Conservation (phyloP, 352 stramenopile genomes). For the Globisporangium solare region DNA sequence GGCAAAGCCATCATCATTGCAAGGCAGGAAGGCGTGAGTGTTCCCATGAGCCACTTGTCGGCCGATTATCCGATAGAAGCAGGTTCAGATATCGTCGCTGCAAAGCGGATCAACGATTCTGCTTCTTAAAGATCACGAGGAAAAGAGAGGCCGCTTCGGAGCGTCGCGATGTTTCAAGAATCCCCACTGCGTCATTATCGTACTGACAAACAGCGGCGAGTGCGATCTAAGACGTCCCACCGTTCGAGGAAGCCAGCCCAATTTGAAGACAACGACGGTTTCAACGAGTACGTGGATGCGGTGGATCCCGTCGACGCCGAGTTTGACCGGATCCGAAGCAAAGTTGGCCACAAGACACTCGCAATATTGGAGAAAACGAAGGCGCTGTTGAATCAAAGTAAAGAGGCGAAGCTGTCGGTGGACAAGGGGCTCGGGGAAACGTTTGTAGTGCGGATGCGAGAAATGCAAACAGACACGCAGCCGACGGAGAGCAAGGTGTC, state of each 20-base stretch:
- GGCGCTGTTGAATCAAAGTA: constrained; percentile 30
- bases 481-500: too few species aligned
- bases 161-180: neutral
- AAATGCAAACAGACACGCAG: constrained; percentile 1
- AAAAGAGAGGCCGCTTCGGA: neutral
- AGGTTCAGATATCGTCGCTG: too few species aligned
- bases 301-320: constrained; percentile 22
- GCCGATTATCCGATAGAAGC: too few species aligned
- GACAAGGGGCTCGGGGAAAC: neutral
- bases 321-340: constrained; percentile 33
- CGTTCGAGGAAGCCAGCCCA: neutral
- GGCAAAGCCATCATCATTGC: constrained; percentile 3
- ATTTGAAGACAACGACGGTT: neutral
- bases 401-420: neutral
- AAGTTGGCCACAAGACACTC: constrained; percentile 45
- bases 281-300: constrained; percentile 12
- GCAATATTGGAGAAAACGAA: constrained; percentile 53
- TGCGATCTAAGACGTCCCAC: neutral
- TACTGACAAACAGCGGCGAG: constrained; percentile 2
- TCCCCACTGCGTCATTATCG: neutral
- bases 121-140: too few species aligned
- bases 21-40: too few species aligned
- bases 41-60: too few species aligned
- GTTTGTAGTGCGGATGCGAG: constrained; percentile 32
- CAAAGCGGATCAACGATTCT: too few species aligned